Percentiles rank a stretch among this genome's conserved stretches.
Evolutionary conservation across 148 eudicot species (phyloP).

Genomic region (Drosera capensis): DNA sequence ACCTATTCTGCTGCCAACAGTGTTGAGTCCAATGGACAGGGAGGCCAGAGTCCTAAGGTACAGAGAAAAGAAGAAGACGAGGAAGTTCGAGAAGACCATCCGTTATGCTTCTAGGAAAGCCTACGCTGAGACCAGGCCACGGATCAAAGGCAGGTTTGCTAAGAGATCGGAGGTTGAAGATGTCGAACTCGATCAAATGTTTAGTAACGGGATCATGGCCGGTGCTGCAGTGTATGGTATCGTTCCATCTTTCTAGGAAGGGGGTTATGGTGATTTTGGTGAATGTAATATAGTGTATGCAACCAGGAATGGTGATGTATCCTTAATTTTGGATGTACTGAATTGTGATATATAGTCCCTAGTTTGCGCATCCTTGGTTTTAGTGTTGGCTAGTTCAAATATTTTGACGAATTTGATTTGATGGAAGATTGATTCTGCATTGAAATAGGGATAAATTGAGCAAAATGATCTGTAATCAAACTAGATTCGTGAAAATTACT

Average conservation of each 20-base stretch:
- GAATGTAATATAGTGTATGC: too few species aligned
- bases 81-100: conserved; percentile 80
- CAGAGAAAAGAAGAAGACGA: conserved; percentile 75
- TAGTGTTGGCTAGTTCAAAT: too few species aligned
- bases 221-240: conserved; percentile 47
- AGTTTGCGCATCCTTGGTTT: too few species aligned
- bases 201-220: conserved; percentile 7
- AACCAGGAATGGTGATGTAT: too few species aligned
- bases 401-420: too few species aligned
- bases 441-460: too few species aligned
- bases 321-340: too few species aligned
- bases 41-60: conserved; percentile 79
- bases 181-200: conserved; percentile 22
- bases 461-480: too few species aligned
- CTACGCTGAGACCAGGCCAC: conserved; percentile 75
- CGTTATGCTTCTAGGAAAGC: conserved; percentile 77
- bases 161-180: conserved; percentile 44
- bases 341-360: too few species aligned
- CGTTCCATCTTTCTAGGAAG: conserved; percentile 47
- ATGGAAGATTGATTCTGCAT: too few species aligned
- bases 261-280: too few species aligned
- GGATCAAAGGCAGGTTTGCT: conserved; percentile 77
- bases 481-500: too few species aligned
- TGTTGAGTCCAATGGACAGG: conserved; percentile 26
- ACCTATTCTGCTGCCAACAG: not conserved